phyloP scores from a whole-genome alignment of 2,329 filamentous ascomycete genomes.

The Nannizziopsis barbatae region DNA sequence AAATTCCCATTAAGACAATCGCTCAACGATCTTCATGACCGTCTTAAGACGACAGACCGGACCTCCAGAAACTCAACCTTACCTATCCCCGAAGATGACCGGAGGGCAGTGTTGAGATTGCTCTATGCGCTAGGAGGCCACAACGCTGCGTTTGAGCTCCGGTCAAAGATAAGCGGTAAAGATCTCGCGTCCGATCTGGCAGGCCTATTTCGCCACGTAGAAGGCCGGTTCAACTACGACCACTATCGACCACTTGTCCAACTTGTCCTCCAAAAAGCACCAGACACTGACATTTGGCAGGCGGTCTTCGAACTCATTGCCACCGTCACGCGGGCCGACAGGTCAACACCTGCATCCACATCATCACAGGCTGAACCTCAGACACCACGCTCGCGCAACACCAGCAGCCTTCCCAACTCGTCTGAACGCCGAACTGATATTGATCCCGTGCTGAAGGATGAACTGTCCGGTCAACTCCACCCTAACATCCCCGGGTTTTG shows the following conservation, averaged over 20 bases:
- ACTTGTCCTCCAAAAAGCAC: slow-evolving; percentile 1
- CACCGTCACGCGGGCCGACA: not conserved
- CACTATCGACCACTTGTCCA: slow-evolving; percentile 1
- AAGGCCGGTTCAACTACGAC: not conserved
- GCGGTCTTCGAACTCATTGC: not conserved
- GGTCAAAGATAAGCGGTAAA: not conserved
- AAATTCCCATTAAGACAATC: no score
- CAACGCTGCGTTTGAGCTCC: not conserved
- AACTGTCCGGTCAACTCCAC: slow-evolving; percentile 20
- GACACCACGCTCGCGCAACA: slow-evolving; percentile 21
- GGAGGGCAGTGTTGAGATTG: not conserved
- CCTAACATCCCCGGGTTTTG: slow-evolving; percentile 21
- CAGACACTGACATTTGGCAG: slow-evolving; percentile 16
- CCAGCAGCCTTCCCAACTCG: slow-evolving; percentile 23
- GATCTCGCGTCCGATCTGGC: not conserved
- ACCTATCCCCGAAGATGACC: no score
- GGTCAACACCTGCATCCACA: slow-evolving; percentile 18
- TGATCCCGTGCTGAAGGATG: slow-evolving; percentile 21
- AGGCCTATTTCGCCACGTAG: not conserved
- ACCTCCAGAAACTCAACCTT: no score
- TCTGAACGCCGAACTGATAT: slow-evolving; percentile 22
- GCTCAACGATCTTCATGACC: no score
- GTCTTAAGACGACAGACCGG: no score
- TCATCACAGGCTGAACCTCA: slow-evolving; percentile 17
- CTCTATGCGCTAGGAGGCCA: not conserved